Conservation (phyloP, 345 rosid genomes). For the Combretum micranthum region DNA sequence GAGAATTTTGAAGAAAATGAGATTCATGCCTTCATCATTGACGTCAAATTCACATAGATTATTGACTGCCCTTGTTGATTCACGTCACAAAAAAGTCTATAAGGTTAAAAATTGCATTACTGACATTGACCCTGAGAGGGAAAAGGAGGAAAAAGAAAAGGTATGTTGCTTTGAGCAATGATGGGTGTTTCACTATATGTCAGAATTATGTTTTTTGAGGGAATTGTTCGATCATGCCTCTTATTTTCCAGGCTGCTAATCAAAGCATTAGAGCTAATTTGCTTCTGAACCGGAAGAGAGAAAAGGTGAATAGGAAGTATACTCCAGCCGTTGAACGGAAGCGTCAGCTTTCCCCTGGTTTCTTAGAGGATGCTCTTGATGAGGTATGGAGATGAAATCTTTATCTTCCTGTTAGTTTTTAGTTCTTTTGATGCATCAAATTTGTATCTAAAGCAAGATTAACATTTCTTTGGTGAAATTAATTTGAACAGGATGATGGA, state of each 20-base stretch:
- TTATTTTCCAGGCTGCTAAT: constrained; percentile 70
- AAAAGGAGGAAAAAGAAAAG: constrained; percentile 95
- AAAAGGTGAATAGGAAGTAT: constrained; percentile 82
- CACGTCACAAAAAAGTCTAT: constrained; percentile 73
- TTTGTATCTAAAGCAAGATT: too few relatives aligned
- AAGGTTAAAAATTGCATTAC: constrained; percentile 96
- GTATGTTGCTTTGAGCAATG: constrained; percentile 29
- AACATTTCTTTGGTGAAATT: neutral
- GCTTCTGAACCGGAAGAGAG: constrained; percentile 80
- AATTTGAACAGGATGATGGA: constrained; percentile 68
- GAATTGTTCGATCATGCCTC: neutral
- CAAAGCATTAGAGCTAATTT: constrained; percentile 86
- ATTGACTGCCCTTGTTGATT: constrained; percentile 94
- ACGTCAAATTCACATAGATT: constrained; percentile 85
- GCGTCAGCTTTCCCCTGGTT: constrained; percentile 85
- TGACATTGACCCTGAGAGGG: constrained; percentile 99
- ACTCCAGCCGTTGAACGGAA: constrained; percentile 57
- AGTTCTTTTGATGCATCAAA: constrained; percentile 2
- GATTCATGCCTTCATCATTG: constrained; percentile 90
- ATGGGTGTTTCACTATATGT: constrained; percentile 1
- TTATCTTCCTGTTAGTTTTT: neutral
- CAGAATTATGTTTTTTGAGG: constrained; percentile 2
- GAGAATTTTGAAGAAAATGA: constrained; percentile 86
- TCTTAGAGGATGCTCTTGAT: constrained; percentile 92
- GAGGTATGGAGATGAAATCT: constrained; percentile 47